Base-by-base conservation (phyloP, 306 rosid genomes). In the Cercis canadensis region DNA sequence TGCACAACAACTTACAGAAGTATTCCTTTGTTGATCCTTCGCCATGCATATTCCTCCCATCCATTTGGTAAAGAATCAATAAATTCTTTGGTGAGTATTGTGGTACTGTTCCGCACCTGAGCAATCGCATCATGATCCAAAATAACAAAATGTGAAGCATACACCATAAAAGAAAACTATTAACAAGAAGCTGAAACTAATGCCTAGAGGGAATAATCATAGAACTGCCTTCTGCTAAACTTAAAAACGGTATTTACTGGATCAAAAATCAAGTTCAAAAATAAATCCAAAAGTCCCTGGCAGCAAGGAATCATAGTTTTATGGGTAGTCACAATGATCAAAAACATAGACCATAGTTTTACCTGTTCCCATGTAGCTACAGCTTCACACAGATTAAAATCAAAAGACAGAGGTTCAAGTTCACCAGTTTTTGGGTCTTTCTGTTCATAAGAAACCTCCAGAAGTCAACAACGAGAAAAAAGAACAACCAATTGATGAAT, bases 1-100 rank as follows among this genome's bases (percentile, higher is more conserved):
- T n/a, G n/a, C n/a, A n/a, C 14, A 15, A 76, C 56, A 74, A 87
- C 97, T 86, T 73, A 94, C 99, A 91, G 92, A 31, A 29, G 82
- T 72, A 78, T 55, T 86, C 99, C 99, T 81, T 91, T 91, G 73
- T 95, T 95, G 81, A 95, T 91, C 92, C 99, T 91, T 37, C 85
- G 92, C 99, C 97, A 95, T 8, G 99, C 99, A 75, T 91, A 95
- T 57, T 95, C 96, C 82, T 85, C 92, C 99, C 99, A 95, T 78
- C 99, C 99, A 77, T 91, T 89, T 73, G 96, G 99, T 63, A 95
- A 89, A 78, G 90, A 78, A 81, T 95, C 92, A 68, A 95, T 83
- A 72, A 87, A 95, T 87, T 95, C 99, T 81, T 71, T 85, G 65
- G 99, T 95, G 43, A 95, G 90, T 75, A 95, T 79, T 58, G 99